A percentile compares a stretch with the other conserved stretches of the same genome.
Conservation (phyloP, 1,284 basidiomycete genomes). For the Taiwanofungus camphoratus region DNA sequence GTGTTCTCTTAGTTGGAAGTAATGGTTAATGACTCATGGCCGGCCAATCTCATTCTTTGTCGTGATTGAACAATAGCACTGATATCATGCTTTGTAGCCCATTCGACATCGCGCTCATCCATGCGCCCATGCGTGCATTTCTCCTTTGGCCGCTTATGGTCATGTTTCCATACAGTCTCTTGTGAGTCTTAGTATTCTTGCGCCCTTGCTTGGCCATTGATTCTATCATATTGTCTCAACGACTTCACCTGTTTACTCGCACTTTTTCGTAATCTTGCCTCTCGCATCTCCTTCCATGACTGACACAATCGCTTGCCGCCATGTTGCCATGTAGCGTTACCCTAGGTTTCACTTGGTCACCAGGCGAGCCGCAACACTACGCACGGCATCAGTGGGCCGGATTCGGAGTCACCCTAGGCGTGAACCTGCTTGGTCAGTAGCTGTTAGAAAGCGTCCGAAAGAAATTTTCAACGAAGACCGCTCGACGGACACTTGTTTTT, state of each 20-base stretch:
- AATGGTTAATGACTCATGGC: too few species aligned
- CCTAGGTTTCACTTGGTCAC: constrained; percentile 41
- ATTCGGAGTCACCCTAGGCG: constrained; percentile 52
- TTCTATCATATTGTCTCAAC: too few species aligned
- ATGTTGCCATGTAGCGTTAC: constrained; percentile 42
- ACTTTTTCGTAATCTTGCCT: too few species aligned
- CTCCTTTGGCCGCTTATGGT: constrained; percentile 48
- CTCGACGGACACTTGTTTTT: neutral
- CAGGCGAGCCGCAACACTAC: constrained; percentile 40
- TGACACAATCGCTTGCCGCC: neutral
- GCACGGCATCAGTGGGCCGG: constrained; percentile 52
- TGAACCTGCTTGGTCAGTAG: constrained; percentile 43
- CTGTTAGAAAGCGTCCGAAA: neutral
- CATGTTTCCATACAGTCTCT: constrained; percentile 45
- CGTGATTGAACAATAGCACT: too few species aligned
- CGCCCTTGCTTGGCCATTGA: too few species aligned
- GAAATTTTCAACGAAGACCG: neutral
- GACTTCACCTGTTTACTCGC: too few species aligned
- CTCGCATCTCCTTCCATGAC: neutral
- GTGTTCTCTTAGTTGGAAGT: neutral
- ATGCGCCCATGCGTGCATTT: constrained; percentile 70
- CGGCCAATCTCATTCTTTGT: too few species aligned
- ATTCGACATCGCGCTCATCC: constrained; percentile 63
- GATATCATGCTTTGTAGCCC: constrained; percentile 41
- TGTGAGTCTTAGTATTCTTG: too few species aligned